Evolutionary conservation across 371 early-diverging fungal species (phyloP).

Genomic region (Haplosporangium sp.): DNA sequence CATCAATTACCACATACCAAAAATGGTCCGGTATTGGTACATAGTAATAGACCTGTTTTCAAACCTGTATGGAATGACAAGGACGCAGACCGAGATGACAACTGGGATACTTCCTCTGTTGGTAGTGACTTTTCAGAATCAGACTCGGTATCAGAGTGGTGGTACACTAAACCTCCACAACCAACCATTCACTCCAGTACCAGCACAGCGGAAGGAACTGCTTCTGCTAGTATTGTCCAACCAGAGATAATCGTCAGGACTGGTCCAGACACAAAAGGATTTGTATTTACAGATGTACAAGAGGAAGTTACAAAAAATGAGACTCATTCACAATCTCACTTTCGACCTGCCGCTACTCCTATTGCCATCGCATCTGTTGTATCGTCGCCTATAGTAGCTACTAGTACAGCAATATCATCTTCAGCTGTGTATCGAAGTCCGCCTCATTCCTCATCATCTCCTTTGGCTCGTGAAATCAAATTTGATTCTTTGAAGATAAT

Average conservation of each 20-base stretch:
- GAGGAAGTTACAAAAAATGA: neutral
- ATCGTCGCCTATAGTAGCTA: neutral
- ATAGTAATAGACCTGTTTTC: constrained; percentile 26
- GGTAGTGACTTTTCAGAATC: constrained; percentile 47
- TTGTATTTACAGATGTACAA: neutral
- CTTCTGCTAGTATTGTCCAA: constrained; percentile 24
- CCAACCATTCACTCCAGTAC: constrained; percentile 14
- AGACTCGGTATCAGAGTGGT: constrained; percentile 41
- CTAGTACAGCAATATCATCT: neutral
- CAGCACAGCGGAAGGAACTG: constrained; percentile 10
- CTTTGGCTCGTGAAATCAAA: constrained; percentile 39
- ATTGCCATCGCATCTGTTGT: neutral
- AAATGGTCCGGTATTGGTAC: constrained; percentile 21
- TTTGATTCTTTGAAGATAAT: constrained; percentile 13
- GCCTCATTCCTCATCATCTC: constrained; percentile 34
- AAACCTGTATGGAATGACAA: constrained; percentile 40
- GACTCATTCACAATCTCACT: too few species aligned
- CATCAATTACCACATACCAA: constrained; percentile 6
- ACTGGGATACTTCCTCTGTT: constrained; percentile 47
- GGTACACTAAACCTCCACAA: constrained; percentile 50
- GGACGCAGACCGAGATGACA: constrained; percentile 45
- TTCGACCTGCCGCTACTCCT: too few species aligned
- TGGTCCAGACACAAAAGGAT: constrained; percentile 13
- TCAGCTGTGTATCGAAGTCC: constrained; percentile 23
- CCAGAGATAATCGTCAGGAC: constrained; percentile 13